Conservation (phyloP, 139 green algal genomes). For the Picochlorum sp. region DNA sequence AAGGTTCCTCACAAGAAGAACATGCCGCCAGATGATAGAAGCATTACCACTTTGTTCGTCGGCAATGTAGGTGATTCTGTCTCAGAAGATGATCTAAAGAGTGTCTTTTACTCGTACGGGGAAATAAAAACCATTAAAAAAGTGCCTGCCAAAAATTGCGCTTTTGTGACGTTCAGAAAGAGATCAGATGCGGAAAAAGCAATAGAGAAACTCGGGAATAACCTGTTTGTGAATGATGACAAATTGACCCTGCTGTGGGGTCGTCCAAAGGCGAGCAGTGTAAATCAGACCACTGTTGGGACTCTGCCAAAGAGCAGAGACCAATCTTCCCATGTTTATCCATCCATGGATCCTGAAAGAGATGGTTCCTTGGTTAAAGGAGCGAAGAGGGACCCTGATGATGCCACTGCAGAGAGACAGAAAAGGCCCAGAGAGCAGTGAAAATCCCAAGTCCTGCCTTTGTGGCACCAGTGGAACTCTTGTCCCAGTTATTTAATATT, state of each 20-base stretch:
- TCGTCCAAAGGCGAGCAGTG: constrained; percentile 25
- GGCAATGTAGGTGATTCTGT: constrained; percentile 66
- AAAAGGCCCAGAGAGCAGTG: too few species aligned
- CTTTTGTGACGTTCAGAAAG: constrained; percentile 76
- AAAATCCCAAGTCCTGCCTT: too few species aligned
- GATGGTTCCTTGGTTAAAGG: too few species aligned
- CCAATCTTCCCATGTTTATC: too few species aligned
- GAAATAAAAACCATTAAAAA: constrained; percentile 56
- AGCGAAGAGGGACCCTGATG: too few species aligned
- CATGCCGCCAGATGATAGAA: constrained; percentile 79
- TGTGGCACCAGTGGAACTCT: too few species aligned
- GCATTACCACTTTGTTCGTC: constrained; percentile 86
- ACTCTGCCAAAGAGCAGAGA: too few species aligned
- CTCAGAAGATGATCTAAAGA: constrained; percentile 76
- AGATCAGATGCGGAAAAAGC: constrained; percentile 77
- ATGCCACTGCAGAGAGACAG: too few species aligned
- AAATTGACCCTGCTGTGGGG: constrained; percentile 86
- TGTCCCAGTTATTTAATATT: too few species aligned
- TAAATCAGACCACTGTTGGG: too few species aligned
- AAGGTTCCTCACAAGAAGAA: constrained; percentile 43
- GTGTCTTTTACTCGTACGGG: constrained; percentile 80
- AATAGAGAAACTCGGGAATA: constrained; percentile 57
- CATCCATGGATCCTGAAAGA: too few species aligned
- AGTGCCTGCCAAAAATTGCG: constrained; percentile 51
- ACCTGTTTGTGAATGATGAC: constrained; percentile 76